A percentile compares a stretch with the other conserved stretches of the same genome.
Conservation (phyloP, 83 land plant species). For the Thuja plicata region DNA sequence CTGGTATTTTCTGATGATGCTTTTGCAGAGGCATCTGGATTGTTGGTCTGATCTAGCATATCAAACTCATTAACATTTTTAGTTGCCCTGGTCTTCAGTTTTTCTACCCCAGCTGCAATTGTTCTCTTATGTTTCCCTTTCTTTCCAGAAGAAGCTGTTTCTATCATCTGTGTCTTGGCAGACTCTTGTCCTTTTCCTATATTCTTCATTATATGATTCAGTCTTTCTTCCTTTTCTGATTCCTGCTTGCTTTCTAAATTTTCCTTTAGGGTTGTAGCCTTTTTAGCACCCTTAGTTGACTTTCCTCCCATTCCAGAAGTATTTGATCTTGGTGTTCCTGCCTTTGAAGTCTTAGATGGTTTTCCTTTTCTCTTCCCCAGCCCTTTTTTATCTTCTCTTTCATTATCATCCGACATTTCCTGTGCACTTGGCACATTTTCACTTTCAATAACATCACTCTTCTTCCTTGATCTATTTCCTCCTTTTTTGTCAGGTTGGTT, state of each 20-base stretch:
- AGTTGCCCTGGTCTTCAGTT: background rate
- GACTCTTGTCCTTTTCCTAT: constrained; percentile 1
- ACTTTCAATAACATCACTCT: background rate
- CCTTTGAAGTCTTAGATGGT: constrained; percentile 14
- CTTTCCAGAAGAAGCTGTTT: background rate
- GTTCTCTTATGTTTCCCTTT: constrained; percentile 9
- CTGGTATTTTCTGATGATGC: constrained; percentile 7
- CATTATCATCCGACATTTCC: constrained; percentile 21
- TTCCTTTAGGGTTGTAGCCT: background rate
- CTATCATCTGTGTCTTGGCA: background rate
- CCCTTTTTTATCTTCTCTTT: background rate
- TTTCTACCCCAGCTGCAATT: background rate
- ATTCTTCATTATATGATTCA: background rate
- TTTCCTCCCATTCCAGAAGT: background rate
- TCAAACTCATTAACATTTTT: background rate
- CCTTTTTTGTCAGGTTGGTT: constrained; percentile 18
- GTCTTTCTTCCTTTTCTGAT: constrained; percentile 9
- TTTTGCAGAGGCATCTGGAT: background rate
- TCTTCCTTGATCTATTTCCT: constrained; percentile 19
- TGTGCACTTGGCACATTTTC: constrained; percentile 9
- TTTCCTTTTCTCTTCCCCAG: background rate
- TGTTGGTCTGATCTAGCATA: constrained; percentile 6
- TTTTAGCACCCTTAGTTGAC: background rate
- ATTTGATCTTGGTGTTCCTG: background rate
- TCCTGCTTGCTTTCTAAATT: background rate